Conservation (phyloP, 2,329 filamentous ascomycete genomes). For the Knufia petricola region DNA sequence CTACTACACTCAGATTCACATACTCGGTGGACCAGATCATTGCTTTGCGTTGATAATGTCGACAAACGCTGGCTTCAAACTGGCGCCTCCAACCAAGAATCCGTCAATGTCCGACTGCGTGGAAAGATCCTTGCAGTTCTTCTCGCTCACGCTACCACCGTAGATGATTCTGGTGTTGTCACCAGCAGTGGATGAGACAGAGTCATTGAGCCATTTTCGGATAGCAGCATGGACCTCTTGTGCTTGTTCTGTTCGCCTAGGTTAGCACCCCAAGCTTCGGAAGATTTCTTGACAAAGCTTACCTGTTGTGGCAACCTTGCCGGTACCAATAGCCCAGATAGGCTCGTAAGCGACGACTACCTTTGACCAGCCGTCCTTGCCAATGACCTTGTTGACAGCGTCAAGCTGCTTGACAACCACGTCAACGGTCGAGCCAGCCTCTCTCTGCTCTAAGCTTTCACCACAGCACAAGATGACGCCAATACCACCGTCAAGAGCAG, state of each 20-base stretch:
- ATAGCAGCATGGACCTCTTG: constrained; percentile 92
- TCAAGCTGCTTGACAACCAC: constrained; percentile 78
- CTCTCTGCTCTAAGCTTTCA: constrained; percentile 66
- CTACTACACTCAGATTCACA: no score
- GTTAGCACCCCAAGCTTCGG: background rate
- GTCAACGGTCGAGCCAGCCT: constrained; percentile 21
- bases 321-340: constrained; percentile 87
- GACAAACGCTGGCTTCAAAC: constrained; percentile 70
- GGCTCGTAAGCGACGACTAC: constrained; percentile 97
- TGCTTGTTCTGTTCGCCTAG: constrained; percentile 57
- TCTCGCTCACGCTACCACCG: constrained; percentile 91
- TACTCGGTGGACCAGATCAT: no score
- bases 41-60: no score
- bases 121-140: constrained; percentile 90
- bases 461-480: constrained; percentile 95
- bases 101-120: constrained; percentile 95
- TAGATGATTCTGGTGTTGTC: constrained; percentile 92
- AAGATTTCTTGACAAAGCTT: background rate
- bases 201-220: constrained; percentile 69
- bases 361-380: constrained; percentile 76
- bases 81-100: constrained; percentile 92
- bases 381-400: constrained; percentile 60
- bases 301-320: constrained; percentile 69
- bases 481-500: constrained; percentile 75
- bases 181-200: constrained; percentile 65